Conservation (phyloP, 2,329 filamentous ascomycete species). For the Zymoseptoria ardabiliae region DNA sequence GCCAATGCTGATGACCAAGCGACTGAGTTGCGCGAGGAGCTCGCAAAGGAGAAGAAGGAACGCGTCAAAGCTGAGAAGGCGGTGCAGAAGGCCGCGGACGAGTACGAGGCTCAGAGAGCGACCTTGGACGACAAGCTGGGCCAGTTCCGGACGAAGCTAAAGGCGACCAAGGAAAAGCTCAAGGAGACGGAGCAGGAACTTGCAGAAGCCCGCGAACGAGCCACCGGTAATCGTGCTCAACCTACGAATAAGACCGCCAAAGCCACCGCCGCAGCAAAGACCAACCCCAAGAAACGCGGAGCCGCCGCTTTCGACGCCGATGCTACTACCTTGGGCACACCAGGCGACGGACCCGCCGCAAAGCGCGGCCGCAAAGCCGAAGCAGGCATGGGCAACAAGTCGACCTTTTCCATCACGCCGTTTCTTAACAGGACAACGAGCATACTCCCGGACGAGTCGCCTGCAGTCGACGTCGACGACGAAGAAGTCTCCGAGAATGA, state of each 20-base stretch:
- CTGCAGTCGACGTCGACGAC: slow-evolving; percentile 32
- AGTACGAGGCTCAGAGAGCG: slow-evolving; percentile 56
- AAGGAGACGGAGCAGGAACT: slow-evolving; percentile 54
- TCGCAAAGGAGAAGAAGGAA: slow-evolving; percentile 46
- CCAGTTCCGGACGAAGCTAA: slow-evolving; percentile 62
- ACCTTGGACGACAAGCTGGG: slow-evolving; percentile 64
- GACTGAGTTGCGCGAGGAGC: slow-evolving; percentile 43
- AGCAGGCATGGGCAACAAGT: slow-evolving; percentile 71
- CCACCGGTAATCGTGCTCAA: slow-evolving; percentile 29
- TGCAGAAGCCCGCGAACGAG: slow-evolving; percentile 34
- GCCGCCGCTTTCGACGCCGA: slow-evolving; percentile 38
- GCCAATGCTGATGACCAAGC: slow-evolving; percentile 35
- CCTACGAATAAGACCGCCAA: slow-evolving; percentile 31
- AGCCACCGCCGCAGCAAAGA: slow-evolving; percentile 24
- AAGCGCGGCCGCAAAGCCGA: slow-evolving; percentile 45
- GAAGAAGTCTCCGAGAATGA: slow-evolving; percentile 22
- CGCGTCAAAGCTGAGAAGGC: slow-evolving; percentile 47
- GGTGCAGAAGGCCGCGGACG: slow-evolving; percentile 49
- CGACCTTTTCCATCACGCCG: slow-evolving; percentile 85
- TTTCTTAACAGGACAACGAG: slow-evolving; percentile 73
- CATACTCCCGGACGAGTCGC: slow-evolving; percentile 39
- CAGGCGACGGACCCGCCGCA: slow-evolving; percentile 39
- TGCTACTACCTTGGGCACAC: slow-evolving; percentile 41
- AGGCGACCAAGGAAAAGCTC: slow-evolving; percentile 62
- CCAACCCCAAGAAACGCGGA: slow-evolving; percentile 34